Evolutionary conservation across 441 rosid genomes (phyloP), one percentile per base, ranked within the genome.

Genomic region (Viola pubescens): DNA sequence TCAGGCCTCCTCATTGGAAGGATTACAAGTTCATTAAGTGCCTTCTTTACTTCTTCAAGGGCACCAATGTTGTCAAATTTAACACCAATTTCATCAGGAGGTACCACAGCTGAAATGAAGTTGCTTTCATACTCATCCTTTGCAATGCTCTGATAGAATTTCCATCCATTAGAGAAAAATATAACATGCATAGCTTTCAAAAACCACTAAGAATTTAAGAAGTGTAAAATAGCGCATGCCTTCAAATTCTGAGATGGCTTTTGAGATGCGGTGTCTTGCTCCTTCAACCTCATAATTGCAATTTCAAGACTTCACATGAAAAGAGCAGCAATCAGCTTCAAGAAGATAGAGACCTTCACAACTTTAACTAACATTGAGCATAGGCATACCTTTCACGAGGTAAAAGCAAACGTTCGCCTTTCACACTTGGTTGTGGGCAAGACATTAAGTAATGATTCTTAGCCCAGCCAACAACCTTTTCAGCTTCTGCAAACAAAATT

Each of bases 1-100:
- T 85, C 94, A 3, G 96, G 97, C 66, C 99, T 86, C 50, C 83
- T 76, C 96, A 94, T 90, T 63, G 99, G 97, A 72, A 94, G 97
- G 81, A 94, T 94, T 59, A 88, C 97, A 55, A 94, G 88, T 78
- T 94, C 99, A 77, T 88, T 75, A 67, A 94, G 73, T 61, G 97
- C 89, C 77, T 73, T 85, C 72, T 90, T 94, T 62, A 94, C 99
- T 45, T 86, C 82, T 79, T 94, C 97, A 38, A 94, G 99, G 65
- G 99, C 96, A 68, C 97, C 97, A 49, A 94, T 64, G 74, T 94
- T 96, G 60, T 88, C 88, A 73, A 94, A 94, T 67, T 75, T 86
- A 70, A 94, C 91, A 47, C 96, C 97, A 73, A 85, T 85, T 71
- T 94, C 98, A 64, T 83, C 87, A 59, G 95, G 89, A 72, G 96